Conservation (phyloP, 306 rosid genomes). For the Trifolium pratense region DNA sequence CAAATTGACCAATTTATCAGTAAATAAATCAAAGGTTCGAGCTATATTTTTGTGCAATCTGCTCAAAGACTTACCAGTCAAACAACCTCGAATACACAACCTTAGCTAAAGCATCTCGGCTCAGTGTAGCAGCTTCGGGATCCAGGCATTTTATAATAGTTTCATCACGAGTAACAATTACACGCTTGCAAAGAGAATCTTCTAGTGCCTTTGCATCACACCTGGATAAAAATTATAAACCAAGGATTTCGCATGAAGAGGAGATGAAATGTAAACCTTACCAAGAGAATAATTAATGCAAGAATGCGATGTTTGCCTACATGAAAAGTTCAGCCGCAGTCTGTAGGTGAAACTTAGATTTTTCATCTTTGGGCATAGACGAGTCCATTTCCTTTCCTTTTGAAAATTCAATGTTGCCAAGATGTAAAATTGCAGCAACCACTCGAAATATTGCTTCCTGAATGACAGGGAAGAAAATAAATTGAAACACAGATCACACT, state of each 20-base stretch:
- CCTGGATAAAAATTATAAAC: conserved; percentile 57
- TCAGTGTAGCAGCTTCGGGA: conserved; percentile 88
- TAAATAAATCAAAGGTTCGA: conserved; percentile 29
- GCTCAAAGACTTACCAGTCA: conserved; percentile 76
- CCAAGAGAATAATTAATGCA: conserved; percentile 18
- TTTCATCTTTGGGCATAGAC: conserved; percentile 86
- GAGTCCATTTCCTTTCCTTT: conserved; percentile 95
- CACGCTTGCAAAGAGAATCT: conserved; percentile 99
- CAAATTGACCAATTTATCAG: conserved; percentile 32
- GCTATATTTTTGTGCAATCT: conserved; percentile 37
- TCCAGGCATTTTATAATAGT: conserved; percentile 90
- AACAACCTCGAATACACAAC: conserved; percentile 88
- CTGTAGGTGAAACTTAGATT: conserved; percentile 81
- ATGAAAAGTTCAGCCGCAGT: conserved; percentile 93
- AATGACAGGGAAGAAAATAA: conserved; percentile 19
- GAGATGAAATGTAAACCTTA: conserved; percentile 39
- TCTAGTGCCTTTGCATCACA: conserved; percentile 94
- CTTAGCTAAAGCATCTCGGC: conserved; percentile 98
- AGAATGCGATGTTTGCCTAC: conserved; percentile 53
- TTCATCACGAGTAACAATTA: conserved; percentile 96
- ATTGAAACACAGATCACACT: conserved; percentile 39
- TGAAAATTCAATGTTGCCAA: conserved; percentile 93
- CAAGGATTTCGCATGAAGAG: conserved; percentile 39
- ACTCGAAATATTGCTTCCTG: conserved; percentile 99
- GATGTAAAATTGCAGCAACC: conserved; percentile 96